Base-by-base conservation (phyloP, 345 rosid genomes). In the Eutrema yunnanense region DNA sequence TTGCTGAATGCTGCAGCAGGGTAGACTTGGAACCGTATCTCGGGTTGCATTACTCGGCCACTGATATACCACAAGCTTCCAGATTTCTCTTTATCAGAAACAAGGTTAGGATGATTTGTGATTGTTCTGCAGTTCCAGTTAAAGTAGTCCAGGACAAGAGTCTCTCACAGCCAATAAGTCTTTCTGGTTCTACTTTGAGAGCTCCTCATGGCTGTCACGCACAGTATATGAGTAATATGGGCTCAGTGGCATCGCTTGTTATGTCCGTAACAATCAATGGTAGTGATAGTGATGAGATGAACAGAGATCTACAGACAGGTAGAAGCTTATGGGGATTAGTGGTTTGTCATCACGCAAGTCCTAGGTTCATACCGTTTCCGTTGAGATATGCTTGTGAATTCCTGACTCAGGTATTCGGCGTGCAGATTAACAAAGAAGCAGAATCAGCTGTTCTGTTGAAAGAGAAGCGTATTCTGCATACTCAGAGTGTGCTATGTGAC, bases 21-120 rank as follows among this genome's bases (percentile, higher is more conserved):
- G 73, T 82, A 52, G 88, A 73, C 30, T 51, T 87, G 73, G 92
- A 92, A 47, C 89, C 97, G 14, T 89, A 87, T 73, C 84, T 86
- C 11, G 97, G 96, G 54, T 80, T 89, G 78, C 96, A 87, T 85
- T 91, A 83, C 69, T 92, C 97, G 0, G 93, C 96, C 38, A 91
- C 93, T 41, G 97, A 91, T 82, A 91, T 91, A 62, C 96, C 97
- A 0, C 96, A 91, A 79, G 96, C 97, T 53, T 87, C 96, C 16
- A 81, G 97, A 33, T 91, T 87, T 74, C 87, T 91, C 37, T 89
- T 91, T 78, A 84, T 89, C 86, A 87, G 85, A 69, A 91, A 89
- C 73, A 89, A 87, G 85, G 88, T 89, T 47, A 85, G 97, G 76
- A 89, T 91, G 92, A 89, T 91, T 65, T 87, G 93, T 40, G 96